These are phyloP conservation scores for Lagenidium giganteum DNA, from an alignment of 352 stramenopile genomes.

Conservation along the genomic window DNA sequence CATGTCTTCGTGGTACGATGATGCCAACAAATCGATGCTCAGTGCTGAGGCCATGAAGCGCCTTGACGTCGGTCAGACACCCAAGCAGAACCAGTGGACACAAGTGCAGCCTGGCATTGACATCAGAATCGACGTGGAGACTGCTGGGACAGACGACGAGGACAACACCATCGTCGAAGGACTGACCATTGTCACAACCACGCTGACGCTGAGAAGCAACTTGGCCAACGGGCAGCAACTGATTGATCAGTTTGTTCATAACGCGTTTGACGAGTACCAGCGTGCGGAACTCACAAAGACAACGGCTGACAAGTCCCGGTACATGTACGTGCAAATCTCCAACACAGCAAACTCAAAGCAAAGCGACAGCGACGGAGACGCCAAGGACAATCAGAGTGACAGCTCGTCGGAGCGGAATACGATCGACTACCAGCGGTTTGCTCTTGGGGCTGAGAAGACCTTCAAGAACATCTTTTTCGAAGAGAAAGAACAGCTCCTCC, in stretches of 20 bases:
- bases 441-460: conserved; percentile 69
- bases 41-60: too few relatives aligned
- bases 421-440: conserved; percentile 53
- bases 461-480: conserved; percentile 81
- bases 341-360: too few relatives aligned
- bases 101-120: conserved; percentile 20
- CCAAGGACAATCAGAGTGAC: conserved; percentile 12
- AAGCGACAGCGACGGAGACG: not conserved
- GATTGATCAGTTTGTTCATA: conserved; percentile 28
- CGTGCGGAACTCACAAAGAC: conserved; percentile 8
- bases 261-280: conserved; percentile 28
- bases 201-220: conserved; percentile 16
- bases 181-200: conserved; percentile 15
- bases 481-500: conserved; percentile 54
- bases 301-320: conserved; percentile 24
- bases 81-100: conserved; percentile 21
- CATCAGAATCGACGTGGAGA: conserved; percentile 24
- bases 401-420: conserved; percentile 3
- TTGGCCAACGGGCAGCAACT: conserved; percentile 15
- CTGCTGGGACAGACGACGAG: conserved; percentile 4
- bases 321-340: conserved; percentile 43
- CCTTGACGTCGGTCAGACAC: conserved; percentile 10
- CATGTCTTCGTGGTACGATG: too few relatives aligned
- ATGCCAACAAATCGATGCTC: too few relatives aligned
- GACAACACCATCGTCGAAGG: conserved; percentile 9